Evolutionary conservation across 1,284 basidiomycete genomes (phyloP), one percentile per base, ranked within the genome.

Genomic region (Heterobasidion annosum): DNA sequence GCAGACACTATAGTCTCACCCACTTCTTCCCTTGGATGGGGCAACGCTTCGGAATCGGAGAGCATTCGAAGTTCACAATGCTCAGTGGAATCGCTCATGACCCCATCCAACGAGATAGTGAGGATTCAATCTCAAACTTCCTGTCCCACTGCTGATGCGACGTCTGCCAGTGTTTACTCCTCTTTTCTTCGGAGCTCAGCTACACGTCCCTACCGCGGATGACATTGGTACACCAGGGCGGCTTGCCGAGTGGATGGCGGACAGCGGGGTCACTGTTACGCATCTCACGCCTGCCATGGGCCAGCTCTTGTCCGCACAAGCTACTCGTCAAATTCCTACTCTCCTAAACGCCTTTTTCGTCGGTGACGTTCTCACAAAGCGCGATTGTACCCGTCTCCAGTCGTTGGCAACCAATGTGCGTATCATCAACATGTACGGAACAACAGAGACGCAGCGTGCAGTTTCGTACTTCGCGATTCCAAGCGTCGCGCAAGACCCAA

Each of bases 11-110:
- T 71, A 93, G 90, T 61, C 75, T 99, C 61, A 99, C 97, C 0
- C 97, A 99, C 70, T 99, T 99, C 79, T 99, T 99, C 83, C 96
- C 96, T 2, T 99, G 97, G 97, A 99, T 99, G 97, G 88, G 89
- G 18, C 74, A 93, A 67, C 77, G 85, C 16, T 99, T 99, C 68
- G 85, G 80, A 2, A 73, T 99, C 47, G 75, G 77, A 44, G 75
- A 84, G 54, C 72, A 79, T 33, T 93, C 91, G 57, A 91, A 86
- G 69, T 99, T 98, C 66, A 99, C 97, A 1, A 99, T 99, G 97
- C 81, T 99, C 32, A 96, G 93, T 64, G 97, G 97, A 43, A 99
- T 99, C 57, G 97, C 97, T 9, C 97, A 99, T 67, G 97, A 99
- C 72, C 97, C 97, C 8, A 98, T 99, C 61, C 97, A 99, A 68